Conservation (phyloP, 1,284 basidiomycete genomes). For the Ganoderma multipileum region DNA sequence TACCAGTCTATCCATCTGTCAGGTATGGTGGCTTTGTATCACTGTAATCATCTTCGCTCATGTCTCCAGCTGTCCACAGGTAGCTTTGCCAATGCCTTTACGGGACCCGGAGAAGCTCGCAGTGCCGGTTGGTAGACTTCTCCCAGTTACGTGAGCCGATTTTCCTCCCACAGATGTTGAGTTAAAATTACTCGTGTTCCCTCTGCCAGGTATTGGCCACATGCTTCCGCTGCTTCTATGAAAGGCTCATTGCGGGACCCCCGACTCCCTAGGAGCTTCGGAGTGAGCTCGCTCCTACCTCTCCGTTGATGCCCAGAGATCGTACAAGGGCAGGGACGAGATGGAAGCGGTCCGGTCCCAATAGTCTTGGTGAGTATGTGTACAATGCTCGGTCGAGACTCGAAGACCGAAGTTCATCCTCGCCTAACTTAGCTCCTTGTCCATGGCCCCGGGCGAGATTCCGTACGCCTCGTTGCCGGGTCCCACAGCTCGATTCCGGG, state of each 20-base stretch:
- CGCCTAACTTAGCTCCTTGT: neutral
- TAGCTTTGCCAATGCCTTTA: neutral
- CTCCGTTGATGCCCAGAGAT: neutral
- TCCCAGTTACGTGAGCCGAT: neutral
- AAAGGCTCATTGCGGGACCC: neutral
- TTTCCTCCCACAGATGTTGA: slow-evolving; percentile 5
- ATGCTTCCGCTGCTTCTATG: slow-evolving; percentile 8
- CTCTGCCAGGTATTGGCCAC: neutral
- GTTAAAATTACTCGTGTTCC: slow-evolving; percentile 5
- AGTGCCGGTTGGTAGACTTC: neutral
- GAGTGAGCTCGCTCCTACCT: neutral
- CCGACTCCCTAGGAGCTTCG: neutral
- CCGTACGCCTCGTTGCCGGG: neutral
- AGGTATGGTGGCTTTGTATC: neutral
- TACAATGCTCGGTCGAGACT: neutral
- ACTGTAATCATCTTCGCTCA: neutral
- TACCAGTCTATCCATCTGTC: neutral
- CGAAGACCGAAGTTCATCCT: neutral
- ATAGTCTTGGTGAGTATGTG: neutral
- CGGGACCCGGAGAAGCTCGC: neutral
- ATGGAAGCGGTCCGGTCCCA: neutral
- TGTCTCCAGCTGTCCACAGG: neutral
- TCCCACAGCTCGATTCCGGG: neutral
- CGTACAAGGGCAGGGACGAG: neutral
- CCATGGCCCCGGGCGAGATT: neutral